Evolutionary conservation across 2,329 filamentous ascomycete genomes (phyloP).

Genomic region (Talaromyces sp.): DNA sequence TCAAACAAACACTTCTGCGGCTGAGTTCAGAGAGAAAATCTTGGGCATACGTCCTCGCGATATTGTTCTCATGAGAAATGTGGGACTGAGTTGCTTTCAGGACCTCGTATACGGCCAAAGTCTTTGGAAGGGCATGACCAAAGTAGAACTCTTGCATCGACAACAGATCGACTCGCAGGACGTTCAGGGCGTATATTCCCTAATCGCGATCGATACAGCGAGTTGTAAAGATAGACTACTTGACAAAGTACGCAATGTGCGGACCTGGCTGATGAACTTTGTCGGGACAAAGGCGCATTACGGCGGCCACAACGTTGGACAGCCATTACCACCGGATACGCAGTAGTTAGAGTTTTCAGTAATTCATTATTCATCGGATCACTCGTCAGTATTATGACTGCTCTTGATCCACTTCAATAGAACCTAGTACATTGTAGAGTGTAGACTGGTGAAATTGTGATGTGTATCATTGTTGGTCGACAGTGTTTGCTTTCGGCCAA

Average conservation of each 20-base stretch:
- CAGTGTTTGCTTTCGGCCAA: background rate
- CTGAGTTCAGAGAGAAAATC: slow-evolving; percentile 39
- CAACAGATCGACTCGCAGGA: slow-evolving; percentile 52
- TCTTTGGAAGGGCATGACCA: slow-evolving; percentile 66
- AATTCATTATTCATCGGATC: background rate
- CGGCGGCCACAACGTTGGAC: slow-evolving; percentile 21
- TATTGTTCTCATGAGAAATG: slow-evolving; percentile 72
- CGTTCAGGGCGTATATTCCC: slow-evolving; percentile 55
- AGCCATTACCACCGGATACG: slow-evolving; percentile 39
- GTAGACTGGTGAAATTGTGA: background rate
- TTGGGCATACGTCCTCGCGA: slow-evolving; percentile 63
- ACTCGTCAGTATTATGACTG: background rate
- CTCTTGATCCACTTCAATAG: background rate
- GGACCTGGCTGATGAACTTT: slow-evolving; percentile 71
- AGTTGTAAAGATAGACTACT: slow-evolving; percentile 49
- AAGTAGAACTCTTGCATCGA: slow-evolving; percentile 63
- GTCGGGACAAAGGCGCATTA: slow-evolving; percentile 47
- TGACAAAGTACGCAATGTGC: slow-evolving; percentile 63
- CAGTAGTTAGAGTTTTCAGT: slow-evolving; percentile 23
- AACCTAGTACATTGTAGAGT: too few species aligned
- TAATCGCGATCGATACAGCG: slow-evolving; percentile 45
- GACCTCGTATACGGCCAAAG: slow-evolving; percentile 81
- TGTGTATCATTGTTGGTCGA: background rate
- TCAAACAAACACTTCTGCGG: slow-evolving; percentile 13
- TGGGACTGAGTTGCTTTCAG: slow-evolving; percentile 71